Evolutionary conservation across 2,329 filamentous ascomycete genomes (phyloP), one percentile per base, ranked within the genome.

Genomic region (Exophiala spinifera): DNA sequence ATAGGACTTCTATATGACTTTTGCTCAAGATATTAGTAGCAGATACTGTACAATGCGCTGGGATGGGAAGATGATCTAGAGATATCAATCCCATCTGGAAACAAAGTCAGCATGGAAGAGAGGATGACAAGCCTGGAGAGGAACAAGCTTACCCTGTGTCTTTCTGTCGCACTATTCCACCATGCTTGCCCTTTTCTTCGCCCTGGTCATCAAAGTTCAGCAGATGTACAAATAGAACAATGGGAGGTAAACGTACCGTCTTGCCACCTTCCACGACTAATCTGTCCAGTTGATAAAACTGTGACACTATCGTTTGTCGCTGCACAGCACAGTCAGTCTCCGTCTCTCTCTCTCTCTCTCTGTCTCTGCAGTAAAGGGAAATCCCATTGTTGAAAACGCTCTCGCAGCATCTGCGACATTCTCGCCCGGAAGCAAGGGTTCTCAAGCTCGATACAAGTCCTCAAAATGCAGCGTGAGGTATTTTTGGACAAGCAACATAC

Each of bases 231-330:
- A 47, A 43, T 31, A 51, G 42, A 45, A 20, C 23, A 36, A 19
- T 31, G 25, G 2, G 11, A 11, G 25, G 8, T 4, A 31, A 10
- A 75, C 81, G 62, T 80, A 89, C 87, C 65, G 87, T 84, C 71
- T 89, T 86, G 55, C 89, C 87, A 15, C 88, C 88, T 73, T 99
- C 94, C 0, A 99, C 89, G 13, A 99, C 94, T 72, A 99, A 80
- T 67, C 85, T 81, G 69, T 97, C 91, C 59, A 95, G 73, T 74
- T 96, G 88, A 76, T 89, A 97, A 75, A 97, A 97, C 70, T 95
- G 89, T 69, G 91, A 95, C 67, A 99, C 84, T 47, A 94, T 81
- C 10, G 92, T 95, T 87, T 97, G 94, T 70, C 94, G 86, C 94
- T 97, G 76, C 65, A 56, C 6, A 42, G 8, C 48, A 31, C 25